These are phyloP conservation scores for Aspergillus floridensis DNA, from an alignment of 2,329 filamentous ascomycete genomes.

Conservation along the genomic window DNA sequence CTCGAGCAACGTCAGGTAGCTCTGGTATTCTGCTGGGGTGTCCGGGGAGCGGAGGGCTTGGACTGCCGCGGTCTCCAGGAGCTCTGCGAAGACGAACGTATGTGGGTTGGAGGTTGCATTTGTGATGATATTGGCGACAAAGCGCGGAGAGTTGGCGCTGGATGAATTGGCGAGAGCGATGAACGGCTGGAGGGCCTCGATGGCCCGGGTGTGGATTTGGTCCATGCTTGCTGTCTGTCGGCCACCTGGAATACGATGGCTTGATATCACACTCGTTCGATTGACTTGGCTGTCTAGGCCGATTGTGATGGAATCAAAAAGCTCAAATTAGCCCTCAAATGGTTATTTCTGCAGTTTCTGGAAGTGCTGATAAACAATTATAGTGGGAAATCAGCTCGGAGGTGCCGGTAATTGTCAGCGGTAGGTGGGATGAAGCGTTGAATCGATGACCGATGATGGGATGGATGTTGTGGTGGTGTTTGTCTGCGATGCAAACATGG, in stretches of 20 bases:
- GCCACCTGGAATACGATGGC: background rate
- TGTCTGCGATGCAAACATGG: constrained; percentile 2
- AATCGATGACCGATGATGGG: background rate
- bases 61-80: constrained; percentile 78
- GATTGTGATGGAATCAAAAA: too few species aligned
- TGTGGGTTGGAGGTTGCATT: constrained; percentile 86
- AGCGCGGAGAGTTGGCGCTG: constrained; percentile 66
- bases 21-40: constrained; percentile 59
- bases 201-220: constrained; percentile 49
- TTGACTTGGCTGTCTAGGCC: too few species aligned
- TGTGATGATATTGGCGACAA: constrained; percentile 78
- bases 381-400: background rate
- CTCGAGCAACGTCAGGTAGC: constrained; percentile 69
- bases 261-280: background rate
- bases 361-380: background rate
- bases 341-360: too few species aligned
- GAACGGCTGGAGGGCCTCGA: constrained; percentile 74
- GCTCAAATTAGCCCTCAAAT: too few species aligned
- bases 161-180: constrained; percentile 83
- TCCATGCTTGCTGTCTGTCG: constrained; percentile 40
- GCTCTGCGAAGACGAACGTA: constrained; percentile 90
- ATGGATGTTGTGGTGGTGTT: background rate
- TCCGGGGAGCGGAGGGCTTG: constrained; percentile 62
- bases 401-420: background rate
- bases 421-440: background rate